Evolutionary conservation across 768 basidiomycete species (phyloP), one percentile per base, ranked within the genome.

Genomic region (Piloderma croceum): DNA sequence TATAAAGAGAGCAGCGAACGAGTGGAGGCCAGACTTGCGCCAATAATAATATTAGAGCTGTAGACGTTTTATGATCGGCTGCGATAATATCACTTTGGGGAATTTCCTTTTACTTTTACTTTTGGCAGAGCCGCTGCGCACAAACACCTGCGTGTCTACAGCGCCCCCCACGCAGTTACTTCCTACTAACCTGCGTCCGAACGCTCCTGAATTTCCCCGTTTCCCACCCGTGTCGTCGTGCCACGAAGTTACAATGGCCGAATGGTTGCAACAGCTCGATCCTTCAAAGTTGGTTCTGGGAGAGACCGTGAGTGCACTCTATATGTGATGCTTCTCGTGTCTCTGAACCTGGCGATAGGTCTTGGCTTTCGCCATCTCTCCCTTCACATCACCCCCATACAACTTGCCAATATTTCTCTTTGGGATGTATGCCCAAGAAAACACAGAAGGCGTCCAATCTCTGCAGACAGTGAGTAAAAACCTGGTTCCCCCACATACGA

Each of bases 331-430:
- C n/a, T 37, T 41, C 17, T 29, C 20, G 12, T 24, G 29, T 38
- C 2, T 21, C 32, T 23, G 12, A 36, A 23, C 21, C 31, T 42
- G 31, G 39, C 39, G 39, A 15, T 48, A 88, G 86, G 68, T 62
- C 20, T 60, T 90, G 20, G 79, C 85, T 11, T 81, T 85, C 46
- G 67, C 68, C 32, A 38, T 44, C 12, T 63, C 64, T 43, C 68
- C 80, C 4, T 83, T 78, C 54, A 48, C 65, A 1, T 62, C 76
- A 1, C 83, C 87, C 2, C 55, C 69, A 2, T 91, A 91, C 59
- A 91, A 91, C 55, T 67, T 91, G 17, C 79, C 89, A n/a, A 68
- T 91, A 38, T 83, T 88, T 47, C 69, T 91, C 19, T 90, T 89
- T 46, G 89, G 89, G 1, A 62, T 67, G 2, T 81, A 87, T 57